Percentiles rank a stretch among this genome's conserved stretches.
These are phyloP conservation scores for Candida parachauliodes DNA, from an alignment of 805 yeast species.

Conservation along the genomic window DNA sequence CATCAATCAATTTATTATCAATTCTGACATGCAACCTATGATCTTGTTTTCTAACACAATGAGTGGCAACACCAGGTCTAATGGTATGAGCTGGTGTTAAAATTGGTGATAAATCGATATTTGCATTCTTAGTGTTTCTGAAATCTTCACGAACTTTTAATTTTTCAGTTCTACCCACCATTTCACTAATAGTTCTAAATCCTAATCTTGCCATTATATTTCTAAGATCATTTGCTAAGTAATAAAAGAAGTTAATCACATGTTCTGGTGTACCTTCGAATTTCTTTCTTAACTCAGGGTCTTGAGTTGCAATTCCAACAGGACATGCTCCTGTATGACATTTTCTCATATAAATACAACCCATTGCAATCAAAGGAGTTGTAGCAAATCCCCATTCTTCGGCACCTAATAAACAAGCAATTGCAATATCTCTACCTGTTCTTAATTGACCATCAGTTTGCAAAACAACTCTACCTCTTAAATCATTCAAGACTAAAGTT, in stretches of 20 bases:
- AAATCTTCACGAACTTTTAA: constrained; percentile 79
- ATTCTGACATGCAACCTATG: constrained; percentile 88
- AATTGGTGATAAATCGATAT: constrained; percentile 87
- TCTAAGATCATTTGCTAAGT: constrained; percentile 88
- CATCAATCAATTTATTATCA: constrained; percentile 94
- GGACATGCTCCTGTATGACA: constrained; percentile 88
- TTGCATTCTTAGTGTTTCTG: constrained; percentile 84
- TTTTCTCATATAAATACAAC: constrained; percentile 94
- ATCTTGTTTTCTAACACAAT: constrained; percentile 89
- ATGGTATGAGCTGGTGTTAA: constrained; percentile 95
- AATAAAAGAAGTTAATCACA: constrained; percentile 95
- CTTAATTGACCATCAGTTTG: constrained; percentile 99
- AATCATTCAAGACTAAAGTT: constrained; percentile 90
- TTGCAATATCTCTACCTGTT: constrained; percentile 95
- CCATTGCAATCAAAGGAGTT: constrained; percentile 94
- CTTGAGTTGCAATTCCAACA: constrained; percentile 98
- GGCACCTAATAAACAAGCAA: constrained; percentile 95
- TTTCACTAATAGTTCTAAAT: constrained; percentile 92
- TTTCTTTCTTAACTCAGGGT: constrained; percentile 86
- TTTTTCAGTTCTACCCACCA: constrained; percentile 97
- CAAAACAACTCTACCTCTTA: constrained; percentile 91
- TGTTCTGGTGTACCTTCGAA: constrained; percentile 97
- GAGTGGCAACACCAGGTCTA: constrained; percentile 95
- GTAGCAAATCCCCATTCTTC: constrained; percentile 99
- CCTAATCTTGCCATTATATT: constrained; percentile 92